phyloP scores from a whole-genome alignment of 352 stramenopile species.

The Pythium grandisporangium region DNA sequence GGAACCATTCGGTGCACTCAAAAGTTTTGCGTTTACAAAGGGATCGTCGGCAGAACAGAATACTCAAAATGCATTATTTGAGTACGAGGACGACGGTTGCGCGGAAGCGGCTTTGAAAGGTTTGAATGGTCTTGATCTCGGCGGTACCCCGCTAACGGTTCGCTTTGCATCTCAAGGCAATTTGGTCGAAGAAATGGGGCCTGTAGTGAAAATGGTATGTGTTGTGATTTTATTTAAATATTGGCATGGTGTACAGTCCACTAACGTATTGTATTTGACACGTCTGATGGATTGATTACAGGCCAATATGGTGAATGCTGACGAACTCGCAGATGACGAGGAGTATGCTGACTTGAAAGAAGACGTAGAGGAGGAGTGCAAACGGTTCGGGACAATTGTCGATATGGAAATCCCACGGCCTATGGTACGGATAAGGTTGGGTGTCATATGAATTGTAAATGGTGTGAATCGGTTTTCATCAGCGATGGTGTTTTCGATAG shows the following conservation, averaged over 20 bases:
- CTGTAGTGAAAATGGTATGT: slow-evolving; percentile 70
- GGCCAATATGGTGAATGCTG: slow-evolving; percentile 80
- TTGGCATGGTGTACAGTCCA: not conserved
- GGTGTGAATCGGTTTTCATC: no score
- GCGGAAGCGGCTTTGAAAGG: slow-evolving; percentile 53
- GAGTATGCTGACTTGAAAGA: slow-evolving; percentile 84
- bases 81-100: slow-evolving; percentile 59
- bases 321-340: slow-evolving; percentile 80
- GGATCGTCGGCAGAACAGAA: slow-evolving; percentile 35
- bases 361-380: slow-evolving; percentile 87
- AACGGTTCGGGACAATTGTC: slow-evolving; percentile 69
- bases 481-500: slow-evolving; percentile 21
- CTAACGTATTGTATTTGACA: slow-evolving; percentile 2
- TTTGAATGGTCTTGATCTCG: slow-evolving; percentile 73
- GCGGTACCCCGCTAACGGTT: slow-evolving; percentile 54
- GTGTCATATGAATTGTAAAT: no score
- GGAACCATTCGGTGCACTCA: slow-evolving; percentile 70
- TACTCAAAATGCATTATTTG: slow-evolving; percentile 67
- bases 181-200: slow-evolving; percentile 31
- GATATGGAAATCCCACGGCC: slow-evolving; percentile 71
- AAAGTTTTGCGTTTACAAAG: slow-evolving; percentile 55
- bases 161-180: no score
- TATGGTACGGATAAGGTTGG: no score
- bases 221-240: not conserved
- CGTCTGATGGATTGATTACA: no score